Percentiles rank a stretch among this genome's conserved stretches.
phyloP scores from a whole-genome alignment of 2,329 filamentous ascomycete genomes.

The Aspergillus pseudotamarii region DNA sequence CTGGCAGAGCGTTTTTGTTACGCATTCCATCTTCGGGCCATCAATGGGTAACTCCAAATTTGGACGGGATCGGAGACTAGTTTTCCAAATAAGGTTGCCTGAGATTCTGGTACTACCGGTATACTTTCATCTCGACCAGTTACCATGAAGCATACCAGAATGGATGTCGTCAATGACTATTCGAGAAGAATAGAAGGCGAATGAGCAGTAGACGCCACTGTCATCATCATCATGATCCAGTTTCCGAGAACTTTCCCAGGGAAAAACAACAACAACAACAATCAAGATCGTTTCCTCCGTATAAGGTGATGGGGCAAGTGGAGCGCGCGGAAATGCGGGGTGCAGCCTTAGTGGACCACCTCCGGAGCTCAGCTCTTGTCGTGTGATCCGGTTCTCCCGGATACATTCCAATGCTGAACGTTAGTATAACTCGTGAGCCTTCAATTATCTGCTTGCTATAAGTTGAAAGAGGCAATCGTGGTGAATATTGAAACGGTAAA shows the following conservation, averaged over 20 bases:
- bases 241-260: background rate
- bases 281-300: background rate
- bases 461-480: background rate
- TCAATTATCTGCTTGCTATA: background rate
- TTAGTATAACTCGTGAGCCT: background rate
- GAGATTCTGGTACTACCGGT: background rate
- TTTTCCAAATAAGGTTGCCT: background rate
- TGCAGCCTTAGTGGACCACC: slow-evolving; percentile 34
- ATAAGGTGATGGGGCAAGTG: slow-evolving; percentile 18
- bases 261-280: background rate
- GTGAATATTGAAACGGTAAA: background rate
- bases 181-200: background rate
- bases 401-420: background rate
- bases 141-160: background rate
- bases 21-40: background rate
- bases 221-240: background rate
- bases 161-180: background rate
- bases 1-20: background rate
- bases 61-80: background rate
- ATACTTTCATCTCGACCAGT: background rate
- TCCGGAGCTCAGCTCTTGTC: slow-evolving; percentile 26
- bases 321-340: slow-evolving; percentile 38
- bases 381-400: slow-evolving; percentile 35
- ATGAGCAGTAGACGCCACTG: background rate
- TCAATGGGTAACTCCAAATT: background rate